phyloP scores from a whole-genome alignment of 2,329 filamentous ascomycete species.

The Sporothrix variecibatus region DNA sequence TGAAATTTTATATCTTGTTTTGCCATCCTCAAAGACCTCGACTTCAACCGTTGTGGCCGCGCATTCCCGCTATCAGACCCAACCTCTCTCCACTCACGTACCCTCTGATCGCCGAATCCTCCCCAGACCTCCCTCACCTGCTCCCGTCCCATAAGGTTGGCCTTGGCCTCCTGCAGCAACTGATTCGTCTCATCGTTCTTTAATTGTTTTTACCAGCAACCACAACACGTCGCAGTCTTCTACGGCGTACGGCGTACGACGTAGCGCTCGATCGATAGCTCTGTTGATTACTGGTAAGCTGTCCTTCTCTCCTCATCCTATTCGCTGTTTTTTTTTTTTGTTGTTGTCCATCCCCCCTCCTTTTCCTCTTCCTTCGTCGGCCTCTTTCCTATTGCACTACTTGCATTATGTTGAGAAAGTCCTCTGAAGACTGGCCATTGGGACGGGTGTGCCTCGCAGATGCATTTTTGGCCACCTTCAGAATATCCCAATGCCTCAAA shows the following conservation, averaged over 20 bases:
- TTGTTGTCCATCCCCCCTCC: background rate
- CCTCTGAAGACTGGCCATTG: background rate
- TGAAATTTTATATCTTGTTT: background rate
- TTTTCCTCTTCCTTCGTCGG: background rate
- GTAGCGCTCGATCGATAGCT: background rate
- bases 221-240: constrained; percentile 3
- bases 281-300: constrained; percentile 8
- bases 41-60: background rate
- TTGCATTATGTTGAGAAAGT: background rate
- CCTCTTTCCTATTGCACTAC: background rate
- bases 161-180: background rate
- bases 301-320: background rate
- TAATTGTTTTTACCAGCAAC: background rate
- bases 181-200: background rate
- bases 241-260: background rate
- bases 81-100: background rate
- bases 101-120: constrained; percentile 7
- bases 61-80: background rate
- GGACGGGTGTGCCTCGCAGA: background rate
- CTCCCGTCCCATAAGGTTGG: background rate
- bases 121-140: background rate
- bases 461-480: background rate
- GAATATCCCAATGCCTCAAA: background rate
- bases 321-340: background rate
- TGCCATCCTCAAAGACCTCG: background rate